phyloP scores from a whole-genome alignment of 371 early-diverging fungal species.

The Entomophthora muscae region DNA sequence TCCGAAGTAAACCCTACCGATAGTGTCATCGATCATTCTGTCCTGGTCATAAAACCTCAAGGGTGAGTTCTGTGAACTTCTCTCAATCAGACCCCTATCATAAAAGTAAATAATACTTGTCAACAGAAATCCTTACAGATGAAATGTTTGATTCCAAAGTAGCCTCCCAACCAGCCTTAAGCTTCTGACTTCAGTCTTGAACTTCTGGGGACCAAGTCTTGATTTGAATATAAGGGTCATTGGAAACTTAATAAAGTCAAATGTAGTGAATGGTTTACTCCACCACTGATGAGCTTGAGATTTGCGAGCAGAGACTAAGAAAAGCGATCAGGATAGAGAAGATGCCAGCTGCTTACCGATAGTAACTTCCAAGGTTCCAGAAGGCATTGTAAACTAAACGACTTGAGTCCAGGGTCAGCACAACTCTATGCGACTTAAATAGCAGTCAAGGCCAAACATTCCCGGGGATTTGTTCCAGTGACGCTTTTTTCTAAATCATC shows the following conservation, averaged over 20 bases:
- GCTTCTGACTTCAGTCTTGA: constrained; percentile 8
- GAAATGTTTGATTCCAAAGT: constrained; percentile 5
- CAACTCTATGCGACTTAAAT: no score
- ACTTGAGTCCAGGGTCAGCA: no score
- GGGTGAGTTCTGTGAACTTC: not conserved
- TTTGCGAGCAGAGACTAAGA: constrained; percentile 7
- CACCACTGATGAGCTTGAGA: constrained; percentile 5
- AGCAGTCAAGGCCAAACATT: no score
- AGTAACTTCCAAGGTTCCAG: constrained; percentile 8
- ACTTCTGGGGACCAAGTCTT: constrained; percentile 4
- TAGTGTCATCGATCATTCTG: constrained; percentile 1
- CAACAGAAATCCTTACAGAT: not conserved
- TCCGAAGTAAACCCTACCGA: not conserved
- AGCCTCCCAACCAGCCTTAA: constrained; percentile 8
- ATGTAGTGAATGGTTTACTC: not conserved
- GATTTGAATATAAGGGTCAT: constrained; percentile 7
- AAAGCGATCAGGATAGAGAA: not conserved
- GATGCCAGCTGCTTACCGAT: not conserved
- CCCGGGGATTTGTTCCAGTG: no score
- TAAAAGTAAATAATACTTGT: constrained; percentile 1
- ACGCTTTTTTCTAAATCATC: no score
- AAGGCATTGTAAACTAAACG: not conserved
- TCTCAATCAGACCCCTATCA: constrained; percentile 6
- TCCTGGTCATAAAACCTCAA: constrained; percentile 8
- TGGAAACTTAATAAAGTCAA: not conserved